Conservation (phyloP, 2,329 filamentous ascomycete species). For the Aureobasidium sp. region DNA sequence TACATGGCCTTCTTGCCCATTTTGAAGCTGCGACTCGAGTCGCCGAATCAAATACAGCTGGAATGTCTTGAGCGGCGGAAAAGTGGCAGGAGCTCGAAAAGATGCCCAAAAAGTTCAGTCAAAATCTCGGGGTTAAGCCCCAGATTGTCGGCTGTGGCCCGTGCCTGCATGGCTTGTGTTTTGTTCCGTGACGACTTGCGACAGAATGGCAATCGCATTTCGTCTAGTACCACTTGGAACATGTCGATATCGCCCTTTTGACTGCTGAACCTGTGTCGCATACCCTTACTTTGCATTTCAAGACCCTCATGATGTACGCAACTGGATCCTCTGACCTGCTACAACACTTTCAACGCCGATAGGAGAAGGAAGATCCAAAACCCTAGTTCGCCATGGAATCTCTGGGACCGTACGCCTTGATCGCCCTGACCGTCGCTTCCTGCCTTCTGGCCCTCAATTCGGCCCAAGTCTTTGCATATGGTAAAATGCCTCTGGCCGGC, state of each 20-base stretch:
- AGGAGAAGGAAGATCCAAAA: not conserved
- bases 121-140: not conserved
- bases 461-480: conserved; percentile 3
- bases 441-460: conserved; percentile 18
- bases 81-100: not conserved
- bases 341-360: not conserved
- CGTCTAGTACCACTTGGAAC: not conserved
- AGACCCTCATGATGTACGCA: not conserved
- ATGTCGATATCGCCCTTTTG: not conserved
- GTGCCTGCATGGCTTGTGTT: not conserved
- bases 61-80: not conserved
- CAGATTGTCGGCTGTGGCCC: not conserved
- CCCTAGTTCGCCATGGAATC: not conserved
- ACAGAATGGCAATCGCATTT: not conserved
- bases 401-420: conserved; percentile 10
- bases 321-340: not conserved
- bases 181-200: not conserved
- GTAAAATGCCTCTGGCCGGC: not conserved
- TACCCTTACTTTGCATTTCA: not conserved
- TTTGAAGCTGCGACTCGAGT: conserved; percentile 8
- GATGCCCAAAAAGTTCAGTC: not conserved
- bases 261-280: not conserved
- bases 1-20: conserved; percentile 51
- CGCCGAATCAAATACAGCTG: not conserved
- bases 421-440: conserved; percentile 24